Evolutionary conservation across 805 yeast species (phyloP), one percentile per base, ranked within the genome.

Genomic region (Candida chauliodis): DNA sequence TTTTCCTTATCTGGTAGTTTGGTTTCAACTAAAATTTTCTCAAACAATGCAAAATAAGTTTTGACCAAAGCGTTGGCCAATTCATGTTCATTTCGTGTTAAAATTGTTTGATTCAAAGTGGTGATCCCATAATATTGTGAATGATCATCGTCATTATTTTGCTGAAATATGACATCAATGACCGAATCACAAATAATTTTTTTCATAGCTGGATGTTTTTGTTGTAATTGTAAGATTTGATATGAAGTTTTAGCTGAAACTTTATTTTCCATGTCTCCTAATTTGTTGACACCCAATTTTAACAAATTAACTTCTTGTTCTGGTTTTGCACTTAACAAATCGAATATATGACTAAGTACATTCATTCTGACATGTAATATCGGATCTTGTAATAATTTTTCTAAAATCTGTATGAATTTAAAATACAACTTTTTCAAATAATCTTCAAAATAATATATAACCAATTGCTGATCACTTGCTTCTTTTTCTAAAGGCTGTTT

Each of bases 181-280:
- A 91, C 83, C 4, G 93, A 70, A 45, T 87, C 87, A 28, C 83
- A 75, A 27, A 93, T 71, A 41, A 91, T 78, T 37, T 76, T 66
- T 60, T 89, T 91, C 98, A 93, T 93, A 35, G 93, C 93, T 14
- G 99, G 99, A 59, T 93, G 99, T 3, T 81, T 83, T 59, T 87
- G 95, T 58, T 93, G 85, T 29, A 89, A 63, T 51, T 83, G 82
- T 46, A 90, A 70, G 32, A 93, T 65, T 46, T 82, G 80, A 58
- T 78, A 87, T 4, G 97, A 89, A 1, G 95, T 78, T 55, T 86
- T 86, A 1, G 98, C 84, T 1, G 95, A 78, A 4, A 93, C 96
- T 56, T 88, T 88, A 45, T 86, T 84, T 46, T 91, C 96, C 30
- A 76, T 75, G 57, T 93, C 99, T 63, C 99, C 99, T 25, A 93